These are phyloP conservation scores for Stemphylium beticola DNA, from an alignment of 2,329 filamentous ascomycete genomes.

Conservation along the genomic window DNA sequence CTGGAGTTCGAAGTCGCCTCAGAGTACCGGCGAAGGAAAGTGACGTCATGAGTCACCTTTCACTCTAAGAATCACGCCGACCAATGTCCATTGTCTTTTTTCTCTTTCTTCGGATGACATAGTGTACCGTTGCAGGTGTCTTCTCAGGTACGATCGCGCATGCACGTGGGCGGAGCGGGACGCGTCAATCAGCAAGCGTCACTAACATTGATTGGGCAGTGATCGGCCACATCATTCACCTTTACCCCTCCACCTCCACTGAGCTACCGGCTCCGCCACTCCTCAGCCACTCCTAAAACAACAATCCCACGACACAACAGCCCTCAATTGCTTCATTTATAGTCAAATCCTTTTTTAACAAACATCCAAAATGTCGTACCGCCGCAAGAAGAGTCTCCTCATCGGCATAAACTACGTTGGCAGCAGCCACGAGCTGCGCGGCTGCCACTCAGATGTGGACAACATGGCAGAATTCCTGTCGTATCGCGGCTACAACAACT, in stretches of 20 bases:
- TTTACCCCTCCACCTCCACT: conserved; percentile 24
- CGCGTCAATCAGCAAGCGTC: conserved; percentile 6
- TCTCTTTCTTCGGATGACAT: not conserved
- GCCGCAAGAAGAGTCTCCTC: conserved; percentile 56
- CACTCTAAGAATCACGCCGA: not conserved
- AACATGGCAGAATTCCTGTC: conserved; percentile 57
- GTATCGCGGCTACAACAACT: conserved; percentile 52
- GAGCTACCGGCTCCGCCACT: not conserved
- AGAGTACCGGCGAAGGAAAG: not conserved
- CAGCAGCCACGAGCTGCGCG: conserved; percentile 52
- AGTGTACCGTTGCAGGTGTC: not conserved
- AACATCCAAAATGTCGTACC: conserved; percentile 23
- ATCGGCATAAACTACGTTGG: conserved; percentile 62
- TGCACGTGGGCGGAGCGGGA: conserved; percentile 10
- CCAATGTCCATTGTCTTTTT: not conserved
- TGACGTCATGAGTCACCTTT: conserved; percentile 12
- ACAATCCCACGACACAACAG: not conserved
- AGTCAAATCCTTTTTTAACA: not conserved
- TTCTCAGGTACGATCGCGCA: not conserved
- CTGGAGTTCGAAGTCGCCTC: not conserved
- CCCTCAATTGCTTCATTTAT: not conserved
- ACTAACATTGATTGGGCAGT: conserved; percentile 18
- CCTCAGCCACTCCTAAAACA: not conserved
- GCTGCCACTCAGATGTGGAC: conserved; percentile 58
- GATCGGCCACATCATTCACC: conserved; percentile 29